These are phyloP conservation scores for Solanum pinnatisectum DNA, from an alignment of 257 asterid genomes.

Conservation along the genomic window DNA sequence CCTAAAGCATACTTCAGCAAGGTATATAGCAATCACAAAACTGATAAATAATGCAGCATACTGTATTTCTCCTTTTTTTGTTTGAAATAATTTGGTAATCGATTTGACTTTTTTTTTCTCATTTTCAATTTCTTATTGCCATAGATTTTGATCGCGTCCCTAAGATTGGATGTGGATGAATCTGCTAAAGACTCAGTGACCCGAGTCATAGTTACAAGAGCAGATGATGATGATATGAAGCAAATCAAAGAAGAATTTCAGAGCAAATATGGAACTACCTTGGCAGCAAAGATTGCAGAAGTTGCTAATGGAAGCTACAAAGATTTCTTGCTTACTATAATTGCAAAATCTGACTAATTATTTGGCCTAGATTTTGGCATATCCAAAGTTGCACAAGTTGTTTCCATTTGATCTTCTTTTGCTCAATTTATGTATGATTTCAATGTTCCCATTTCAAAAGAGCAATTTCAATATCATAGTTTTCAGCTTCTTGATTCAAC, in stretches of 20 bases:
- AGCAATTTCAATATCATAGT: not conserved
- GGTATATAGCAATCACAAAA: slow-evolving; percentile 23
- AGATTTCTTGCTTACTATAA: slow-evolving; percentile 62
- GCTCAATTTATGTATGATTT: not conserved
- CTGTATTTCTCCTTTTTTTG: not conserved
- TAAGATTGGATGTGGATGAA: slow-evolving; percentile 41
- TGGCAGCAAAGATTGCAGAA: slow-evolving; percentile 46
- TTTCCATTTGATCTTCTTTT: not conserved
- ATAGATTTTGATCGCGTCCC: slow-evolving; percentile 44
- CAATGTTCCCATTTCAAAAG: not conserved
- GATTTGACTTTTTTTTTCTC: not conserved
- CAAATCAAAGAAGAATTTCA: slow-evolving; percentile 48
- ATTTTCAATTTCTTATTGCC: not conserved
- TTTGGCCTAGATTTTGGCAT: not conserved
- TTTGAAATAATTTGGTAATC: not conserved
- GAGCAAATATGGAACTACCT: slow-evolving; percentile 24
- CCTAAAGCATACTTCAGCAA: slow-evolving; percentile 51
- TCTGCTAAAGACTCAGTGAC: slow-evolving; percentile 50
- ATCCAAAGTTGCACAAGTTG: not conserved
- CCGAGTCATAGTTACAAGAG: slow-evolving; percentile 58
- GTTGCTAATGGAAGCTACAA: slow-evolving; percentile 65
- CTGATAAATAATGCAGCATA: not conserved
- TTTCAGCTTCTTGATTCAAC: not conserved
- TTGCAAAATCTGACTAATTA: slow-evolving; percentile 20
- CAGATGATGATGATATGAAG: slow-evolving; percentile 70